Base-by-base conservation (phyloP, 2,329 filamentous ascomycete genomes). In the Sclerotinia sclerotiorum region DNA sequence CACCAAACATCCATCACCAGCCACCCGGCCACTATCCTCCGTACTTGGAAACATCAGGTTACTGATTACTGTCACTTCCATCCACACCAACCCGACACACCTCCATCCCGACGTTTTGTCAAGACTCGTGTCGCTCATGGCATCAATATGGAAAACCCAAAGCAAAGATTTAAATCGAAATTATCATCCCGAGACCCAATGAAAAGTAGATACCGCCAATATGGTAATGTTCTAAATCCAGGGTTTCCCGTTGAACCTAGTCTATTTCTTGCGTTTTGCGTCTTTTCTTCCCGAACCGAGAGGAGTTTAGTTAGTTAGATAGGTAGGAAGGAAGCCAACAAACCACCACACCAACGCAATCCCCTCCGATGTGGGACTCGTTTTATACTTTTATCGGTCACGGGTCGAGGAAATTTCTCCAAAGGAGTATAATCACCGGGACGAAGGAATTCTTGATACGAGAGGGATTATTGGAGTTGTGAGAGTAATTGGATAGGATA, bases 141-240 rank as follows among this genome's bases (percentile, higher is more conserved):
- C 48, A 62, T 62, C 46, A 51, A 62, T 39, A 39, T 35, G 35
- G 17, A 3, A 19, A 57, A 42, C 32, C 21, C 19, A n/a, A n/a
- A n/a, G n/a, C 60, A 49, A 32, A 35, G 1, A 3, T 46, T 24
- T 2, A 17, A n/a, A 10, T 35, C 6, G 5, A 10, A 35, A 35
- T 10, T 35, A 21, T n/a, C 65, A 13, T 24, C 46, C 60, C 65
- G 55, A 67, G 55, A 67, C 55, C 65, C 55, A 61, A 67, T 42
- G 46, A 21, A 21, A 42, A 35, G 6, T 19, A 61, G 46, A 67
- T 52, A 67, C 65, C 65, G 65, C 42, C 65, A 29, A 61, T 42
- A 61, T 61, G 65, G 65, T 66, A 58, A 58, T 35, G 52, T 48
- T 46, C 27, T 32, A 57, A 65, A 65, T 48, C 49, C 51, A 65